Percentiles rank a stretch among this genome's conserved stretches.
Evolutionary conservation across 805 yeast species (phyloP).

Genomic region (Starmerella ratchasimensis): DNA sequence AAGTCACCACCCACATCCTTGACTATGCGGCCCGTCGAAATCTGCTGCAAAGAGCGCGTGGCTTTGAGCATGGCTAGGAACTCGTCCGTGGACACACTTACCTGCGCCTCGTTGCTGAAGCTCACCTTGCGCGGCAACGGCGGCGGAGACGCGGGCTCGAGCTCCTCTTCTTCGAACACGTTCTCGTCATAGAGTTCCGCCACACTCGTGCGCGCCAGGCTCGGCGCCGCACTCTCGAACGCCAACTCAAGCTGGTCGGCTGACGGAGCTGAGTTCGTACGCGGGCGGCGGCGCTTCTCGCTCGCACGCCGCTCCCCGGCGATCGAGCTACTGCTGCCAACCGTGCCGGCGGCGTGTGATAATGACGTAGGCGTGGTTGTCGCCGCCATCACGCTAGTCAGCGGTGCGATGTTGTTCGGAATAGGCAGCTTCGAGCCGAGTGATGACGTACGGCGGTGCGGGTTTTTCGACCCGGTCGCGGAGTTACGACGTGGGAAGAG

Average conservation of each 20-base stretch:
- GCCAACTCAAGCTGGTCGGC: background rate
- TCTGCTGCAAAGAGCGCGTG: slow-evolving; percentile 30
- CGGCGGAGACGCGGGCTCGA: slow-evolving; percentile 20
- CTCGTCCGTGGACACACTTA: slow-evolving; percentile 25
- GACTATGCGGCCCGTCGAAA: slow-evolving; percentile 23
- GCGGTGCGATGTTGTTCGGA: no score
- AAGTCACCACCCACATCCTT: slow-evolving; percentile 25
- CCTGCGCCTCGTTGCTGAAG: slow-evolving; percentile 18
- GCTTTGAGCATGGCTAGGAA: slow-evolving; percentile 31
- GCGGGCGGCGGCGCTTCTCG: slow-evolving; percentile 1
- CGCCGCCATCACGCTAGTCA: no score
- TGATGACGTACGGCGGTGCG: no score
- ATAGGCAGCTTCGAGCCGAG: no score
- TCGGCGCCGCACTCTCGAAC: background rate
- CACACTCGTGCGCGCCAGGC: background rate
- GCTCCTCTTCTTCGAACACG: slow-evolving; percentile 19
- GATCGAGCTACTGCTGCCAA: no score
- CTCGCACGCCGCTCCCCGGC: background rate
- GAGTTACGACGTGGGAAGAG: no score
- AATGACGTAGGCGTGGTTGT: no score
- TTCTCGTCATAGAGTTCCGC: slow-evolving; percentile 12
- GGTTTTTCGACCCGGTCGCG: no score
- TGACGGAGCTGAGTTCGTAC: slow-evolving; percentile 5
- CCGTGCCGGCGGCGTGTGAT: no score
- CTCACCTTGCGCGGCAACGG: slow-evolving; percentile 25